Percentiles rank a stretch among this genome's conserved stretches.
These are phyloP conservation scores for Leptographium lundbergii DNA, from an alignment of 2,329 filamentous ascomycete genomes.

Conservation along the genomic window DNA sequence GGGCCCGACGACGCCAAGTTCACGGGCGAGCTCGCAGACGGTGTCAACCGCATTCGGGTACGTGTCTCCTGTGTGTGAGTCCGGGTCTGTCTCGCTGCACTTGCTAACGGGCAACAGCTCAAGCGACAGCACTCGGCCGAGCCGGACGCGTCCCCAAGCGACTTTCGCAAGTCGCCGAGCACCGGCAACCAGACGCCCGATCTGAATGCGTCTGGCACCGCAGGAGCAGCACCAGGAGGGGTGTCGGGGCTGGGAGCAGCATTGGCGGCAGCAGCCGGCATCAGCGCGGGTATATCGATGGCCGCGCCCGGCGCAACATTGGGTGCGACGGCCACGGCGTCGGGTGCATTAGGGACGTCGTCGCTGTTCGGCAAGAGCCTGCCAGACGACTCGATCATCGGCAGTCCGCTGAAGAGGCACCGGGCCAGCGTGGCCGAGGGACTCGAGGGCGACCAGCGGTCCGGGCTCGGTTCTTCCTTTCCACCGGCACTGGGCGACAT, in stretches of 20 bases:
- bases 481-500: slow-evolving; percentile 28
- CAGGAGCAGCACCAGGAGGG: slow-evolving; percentile 7
- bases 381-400: slow-evolving; percentile 37
- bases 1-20: slow-evolving; percentile 60
- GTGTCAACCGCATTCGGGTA: slow-evolving; percentile 72
- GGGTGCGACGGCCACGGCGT: not conserved
- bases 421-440: slow-evolving; percentile 42
- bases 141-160: slow-evolving; percentile 33
- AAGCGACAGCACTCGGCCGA: slow-evolving; percentile 72
- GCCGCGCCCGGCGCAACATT: slow-evolving; percentile 2
- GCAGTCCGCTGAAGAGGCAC: slow-evolving; percentile 66
- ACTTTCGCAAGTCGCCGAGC: slow-evolving; percentile 32
- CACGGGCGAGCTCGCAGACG: slow-evolving; percentile 64
- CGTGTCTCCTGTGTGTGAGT: slow-evolving; percentile 18
- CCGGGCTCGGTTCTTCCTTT: slow-evolving; percentile 15
- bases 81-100: not conserved
- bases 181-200: slow-evolving; percentile 21
- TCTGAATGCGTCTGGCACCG: slow-evolving; percentile 23
- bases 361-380: slow-evolving; percentile 28
- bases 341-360: not conserved
- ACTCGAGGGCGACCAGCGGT: not conserved
- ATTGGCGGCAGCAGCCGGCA: slow-evolving; percentile 7
- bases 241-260: slow-evolving; percentile 10
- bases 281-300: slow-evolving; percentile 15
- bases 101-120: slow-evolving; percentile 36